Percentiles rank a stretch among this genome's conserved stretches.
Conservation (phyloP, 441 rosid genomes). For the Erodium moschatum region DNA sequence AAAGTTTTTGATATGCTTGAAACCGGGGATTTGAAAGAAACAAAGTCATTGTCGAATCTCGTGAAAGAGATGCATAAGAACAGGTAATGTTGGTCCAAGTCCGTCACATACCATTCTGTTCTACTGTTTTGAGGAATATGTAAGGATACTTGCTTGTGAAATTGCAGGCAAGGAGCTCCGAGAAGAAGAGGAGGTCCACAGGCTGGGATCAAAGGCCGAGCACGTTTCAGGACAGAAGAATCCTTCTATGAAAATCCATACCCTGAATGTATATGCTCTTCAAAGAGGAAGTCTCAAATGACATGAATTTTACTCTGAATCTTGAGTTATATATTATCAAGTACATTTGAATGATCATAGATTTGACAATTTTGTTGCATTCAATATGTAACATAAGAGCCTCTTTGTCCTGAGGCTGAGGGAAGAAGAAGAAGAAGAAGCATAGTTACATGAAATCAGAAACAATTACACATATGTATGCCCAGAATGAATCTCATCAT, state of each 20-base stretch:
- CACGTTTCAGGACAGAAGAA: constrained; percentile 68
- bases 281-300: constrained; percentile 28
- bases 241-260: constrained; percentile 77
- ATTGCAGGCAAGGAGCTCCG: constrained; percentile 72
- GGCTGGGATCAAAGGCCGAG: constrained; percentile 65
- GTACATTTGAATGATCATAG: too few relatives aligned
- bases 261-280: constrained; percentile 71
- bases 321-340: background rate
- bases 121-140: background rate
- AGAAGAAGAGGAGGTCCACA: constrained; percentile 59
- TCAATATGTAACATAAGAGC: too few relatives aligned
- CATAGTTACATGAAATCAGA: too few relatives aligned
- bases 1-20: constrained; percentile 59
- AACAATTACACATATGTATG: too few relatives aligned
- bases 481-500: too few relatives aligned
- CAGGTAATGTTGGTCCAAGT: constrained; percentile 30
- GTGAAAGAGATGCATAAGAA: constrained; percentile 59
- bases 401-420: too few relatives aligned
- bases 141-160: background rate
- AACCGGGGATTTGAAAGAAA: constrained; percentile 46
- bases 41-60: constrained; percentile 33
- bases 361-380: too few relatives aligned
- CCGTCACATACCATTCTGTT: too few relatives aligned
- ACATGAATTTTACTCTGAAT: background rate
- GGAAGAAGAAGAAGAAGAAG: too few relatives aligned